Base-by-base conservation (phyloP, 257 asterid species). In the Salvia rosmarinus region DNA sequence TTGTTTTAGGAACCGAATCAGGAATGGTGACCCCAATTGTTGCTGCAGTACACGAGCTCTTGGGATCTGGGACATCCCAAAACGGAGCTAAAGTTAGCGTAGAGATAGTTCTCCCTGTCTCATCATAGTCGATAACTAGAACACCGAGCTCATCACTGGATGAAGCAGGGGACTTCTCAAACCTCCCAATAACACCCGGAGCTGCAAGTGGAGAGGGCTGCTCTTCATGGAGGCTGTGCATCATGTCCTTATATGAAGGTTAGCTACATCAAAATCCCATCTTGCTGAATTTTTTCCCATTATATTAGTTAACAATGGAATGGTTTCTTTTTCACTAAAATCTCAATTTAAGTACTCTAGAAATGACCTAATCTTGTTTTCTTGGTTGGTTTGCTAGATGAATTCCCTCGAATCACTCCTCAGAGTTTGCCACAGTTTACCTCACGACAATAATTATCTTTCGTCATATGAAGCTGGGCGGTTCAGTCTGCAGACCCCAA, bases 211-310 rank as follows among this genome's bases (percentile, higher is more conserved):
- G 99, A 55, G 99, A 94, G 75, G 99, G 99, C 30, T 94, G 99
- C 84, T 94, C 83, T 94, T 77, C 98, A 94, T n/a, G 99, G 99
- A 67, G 99, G 99, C 16, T 94, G 99, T 84, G 99, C 99, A 62
- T 91, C 98, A 62, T 94, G 99, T 70, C 99, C 99, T 67, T 89
- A 94, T 73, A 94, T 94, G 99, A 94, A 94, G 99, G 98, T 94
- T 78, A 66, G 90, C 75, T 46, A 16, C 20, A 17, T 37, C 34
- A 5, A 10, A 23, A 28, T 46, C 17, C 19, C 50, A 46, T 62
- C 49, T 63, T 34, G 10, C n/a, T 19, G 25, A 12, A 12, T 19
- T 23, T 0, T 14, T 28, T 67, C 10, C 57, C 21, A 13, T 4
- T 50, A 19, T 21, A 57, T 0, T 6, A 25, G 20, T 25, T 4